Percentiles rank a stretch among this genome's conserved stretches.
phyloP scores from a whole-genome alignment of 805 yeast species.

The Candida anglica region DNA sequence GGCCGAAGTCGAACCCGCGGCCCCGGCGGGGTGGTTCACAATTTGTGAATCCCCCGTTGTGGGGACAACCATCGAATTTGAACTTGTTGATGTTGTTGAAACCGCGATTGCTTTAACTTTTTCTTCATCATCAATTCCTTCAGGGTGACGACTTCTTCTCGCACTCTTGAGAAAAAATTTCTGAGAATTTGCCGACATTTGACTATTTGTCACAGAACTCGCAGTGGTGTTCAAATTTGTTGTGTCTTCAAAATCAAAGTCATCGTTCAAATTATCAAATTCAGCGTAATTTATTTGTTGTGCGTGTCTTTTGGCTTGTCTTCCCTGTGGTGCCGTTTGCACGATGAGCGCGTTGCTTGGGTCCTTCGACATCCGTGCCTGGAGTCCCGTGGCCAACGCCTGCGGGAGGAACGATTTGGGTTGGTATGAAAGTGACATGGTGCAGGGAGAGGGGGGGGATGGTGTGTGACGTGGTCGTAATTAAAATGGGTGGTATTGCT shows the following conservation, averaged over 20 bases:
- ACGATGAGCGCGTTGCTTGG: slow-evolving; percentile 70
- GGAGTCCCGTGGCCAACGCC: slow-evolving; percentile 73
- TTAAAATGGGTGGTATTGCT: too few relatives aligned
- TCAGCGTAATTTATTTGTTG: slow-evolving; percentile 81
- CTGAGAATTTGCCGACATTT: slow-evolving; percentile 9
- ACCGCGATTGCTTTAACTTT: slow-evolving; percentile 9
- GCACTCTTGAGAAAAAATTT: slow-evolving; percentile 6
- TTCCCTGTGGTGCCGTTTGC: slow-evolving; percentile 64
- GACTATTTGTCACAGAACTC: slow-evolving; percentile 1
- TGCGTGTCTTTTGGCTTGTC: slow-evolving; percentile 71
- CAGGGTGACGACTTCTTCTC: slow-evolving; percentile 3
- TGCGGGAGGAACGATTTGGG: slow-evolving; percentile 52
- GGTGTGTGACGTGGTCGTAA: too few relatives aligned
- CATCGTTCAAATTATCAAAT: slow-evolving; percentile 59
- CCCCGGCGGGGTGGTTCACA: too few relatives aligned
- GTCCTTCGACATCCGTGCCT: slow-evolving; percentile 61
- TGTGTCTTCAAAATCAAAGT: slow-evolving; percentile 28
- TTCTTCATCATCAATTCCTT: slow-evolving; percentile 3
- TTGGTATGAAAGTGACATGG: slow-evolving; percentile 11
- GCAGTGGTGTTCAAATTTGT: slow-evolving; percentile 12
- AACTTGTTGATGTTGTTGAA: slow-evolving; percentile 9
- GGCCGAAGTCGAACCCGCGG: slow-evolving; percentile 13
- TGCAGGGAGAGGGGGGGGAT: background rate
- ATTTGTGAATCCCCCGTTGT: too few relatives aligned
- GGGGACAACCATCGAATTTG: too few relatives aligned